phyloP scores from a whole-genome alignment of 345 rosid genomes.

The rapeseed (Brassica napus) region Da-Ae NC_063434.1:22787501-22788000 shows the following conservation, averaged over 20 bases:
- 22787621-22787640: no score
- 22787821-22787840: background rate
- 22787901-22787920: constrained; percentile 12
- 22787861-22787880: background rate
- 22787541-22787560: no score
- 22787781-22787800: background rate
- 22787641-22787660: no score
- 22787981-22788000: background rate
- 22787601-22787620: no score
- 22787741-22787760: background rate
- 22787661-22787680: background rate
- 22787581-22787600: no score
- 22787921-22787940: background rate
- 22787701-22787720: constrained; percentile 1
- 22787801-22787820: constrained; percentile 13
- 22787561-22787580: no score
- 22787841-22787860: background rate
- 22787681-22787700: background rate
- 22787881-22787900: background rate
- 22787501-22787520: no score
- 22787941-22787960: constrained; percentile 7
- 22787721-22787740: constrained; percentile 10
- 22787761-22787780: background rate
- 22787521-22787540: no score
- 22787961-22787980: background rate